phyloP scores from a whole-genome alignment of 2,329 filamentous ascomycete genomes.

The Scytalidium sp. region DNA sequence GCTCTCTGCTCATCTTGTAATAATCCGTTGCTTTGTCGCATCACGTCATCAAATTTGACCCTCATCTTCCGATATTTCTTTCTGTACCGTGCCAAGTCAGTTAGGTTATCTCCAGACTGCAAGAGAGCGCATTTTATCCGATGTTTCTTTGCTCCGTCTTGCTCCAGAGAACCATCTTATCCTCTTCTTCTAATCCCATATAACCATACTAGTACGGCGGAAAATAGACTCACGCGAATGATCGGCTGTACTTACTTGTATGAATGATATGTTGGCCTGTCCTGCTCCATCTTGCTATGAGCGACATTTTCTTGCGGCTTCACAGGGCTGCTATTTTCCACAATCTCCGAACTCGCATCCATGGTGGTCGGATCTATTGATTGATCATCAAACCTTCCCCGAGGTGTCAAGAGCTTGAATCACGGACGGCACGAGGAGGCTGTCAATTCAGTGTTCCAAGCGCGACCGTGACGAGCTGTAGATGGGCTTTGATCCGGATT shows the following conservation, averaged over 20 bases:
- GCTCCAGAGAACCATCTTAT: too few species aligned
- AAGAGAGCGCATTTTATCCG: background rate
- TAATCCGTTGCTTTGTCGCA: constrained; percentile 77
- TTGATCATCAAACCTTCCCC: background rate
- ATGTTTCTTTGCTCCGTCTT: background rate
- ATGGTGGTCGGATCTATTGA: constrained; percentile 6
- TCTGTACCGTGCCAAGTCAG: constrained; percentile 58
- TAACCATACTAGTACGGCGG: too few species aligned
- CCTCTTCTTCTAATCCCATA: too few species aligned
- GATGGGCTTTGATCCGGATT: background rate
- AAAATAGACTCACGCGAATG: too few species aligned
- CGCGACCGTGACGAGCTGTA: background rate
- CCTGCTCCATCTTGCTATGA: constrained; percentile 15
- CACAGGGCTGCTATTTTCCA: background rate
- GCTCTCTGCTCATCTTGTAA: constrained; percentile 81
- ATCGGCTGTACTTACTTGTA: constrained; percentile 28
- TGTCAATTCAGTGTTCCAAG: background rate
- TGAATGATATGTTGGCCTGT: constrained; percentile 27
- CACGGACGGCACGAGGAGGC: background rate
- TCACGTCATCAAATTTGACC: constrained; percentile 71
- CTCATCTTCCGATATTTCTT: constrained; percentile 97
- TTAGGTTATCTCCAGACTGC: constrained; percentile 33
- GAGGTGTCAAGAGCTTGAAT: background rate
- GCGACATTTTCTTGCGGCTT: background rate
- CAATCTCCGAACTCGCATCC: constrained; percentile 5